Conservation (phyloP, 805 yeast species). For the Spathaspora hagerdaliae region DNA sequence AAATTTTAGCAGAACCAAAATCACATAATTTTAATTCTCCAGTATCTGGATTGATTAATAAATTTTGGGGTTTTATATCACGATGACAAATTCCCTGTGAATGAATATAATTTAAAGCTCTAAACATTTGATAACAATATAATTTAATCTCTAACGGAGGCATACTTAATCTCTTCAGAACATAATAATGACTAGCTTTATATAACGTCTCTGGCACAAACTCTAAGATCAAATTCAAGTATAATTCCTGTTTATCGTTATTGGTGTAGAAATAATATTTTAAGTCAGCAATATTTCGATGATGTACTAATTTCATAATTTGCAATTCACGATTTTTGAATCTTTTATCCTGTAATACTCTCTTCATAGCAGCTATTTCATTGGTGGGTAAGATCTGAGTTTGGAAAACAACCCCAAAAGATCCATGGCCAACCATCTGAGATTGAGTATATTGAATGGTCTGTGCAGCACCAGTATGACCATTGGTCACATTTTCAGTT, state of each 20-base stretch:
- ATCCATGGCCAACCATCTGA: conserved; percentile 96
- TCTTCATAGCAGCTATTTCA: conserved; percentile 85
- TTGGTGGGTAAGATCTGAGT: conserved; percentile 72
- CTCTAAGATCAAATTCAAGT: conserved; percentile 85
- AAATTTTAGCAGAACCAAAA: conserved; percentile 91
- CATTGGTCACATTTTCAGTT: conserved; percentile 67
- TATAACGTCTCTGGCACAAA: conserved; percentile 94
- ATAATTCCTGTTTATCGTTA: conserved; percentile 71
- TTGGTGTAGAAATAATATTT: conserved; percentile 81
- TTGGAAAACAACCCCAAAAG: conserved; percentile 97
- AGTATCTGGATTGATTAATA: conserved; percentile 78
- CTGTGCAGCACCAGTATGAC: conserved; percentile 59
- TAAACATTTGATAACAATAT: conserved; percentile 71
- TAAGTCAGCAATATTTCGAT: conserved; percentile 82
- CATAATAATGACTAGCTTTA: conserved; percentile 82
- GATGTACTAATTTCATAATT: conserved; percentile 86
- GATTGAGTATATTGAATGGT: conserved; percentile 74
- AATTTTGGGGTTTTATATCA: conserved; percentile 88
- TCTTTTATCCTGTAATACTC: conserved; percentile 93
- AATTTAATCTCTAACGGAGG: conserved; percentile 85
- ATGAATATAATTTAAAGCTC: conserved; percentile 80
- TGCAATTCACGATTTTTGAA: conserved; percentile 94
- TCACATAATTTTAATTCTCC: conserved; percentile 91
- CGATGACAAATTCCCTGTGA: conserved; percentile 83
- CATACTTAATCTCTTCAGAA: conserved; percentile 71